Evolutionary conservation across 78 protist species (phyloP), one percentile per base, ranked within the genome.

Genomic region (Creolimax fragrantissima): DNA sequence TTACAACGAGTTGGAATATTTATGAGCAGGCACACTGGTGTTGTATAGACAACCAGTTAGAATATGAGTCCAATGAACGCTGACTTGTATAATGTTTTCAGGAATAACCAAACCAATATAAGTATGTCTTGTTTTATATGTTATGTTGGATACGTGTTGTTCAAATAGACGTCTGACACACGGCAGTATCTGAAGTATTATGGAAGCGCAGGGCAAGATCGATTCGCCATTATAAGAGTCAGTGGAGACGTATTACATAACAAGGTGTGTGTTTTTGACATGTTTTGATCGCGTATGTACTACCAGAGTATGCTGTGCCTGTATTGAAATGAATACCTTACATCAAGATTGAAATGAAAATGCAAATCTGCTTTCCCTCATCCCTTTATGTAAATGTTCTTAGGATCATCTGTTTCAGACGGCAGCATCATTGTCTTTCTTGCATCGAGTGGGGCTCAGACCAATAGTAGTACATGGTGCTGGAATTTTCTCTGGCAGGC

Each of bases 401-500:
- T 24, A 58, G 74, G 86, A 83, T 6, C 86, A 83, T 11, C 86
- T 83, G 35, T 6, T 5, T 11, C 86, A 83, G 86, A 83, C 86
- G 35, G 86, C 86, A 32, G 7, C 86, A 41, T 6, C 86, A 6
- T 24, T 83, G 6, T 83, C 86, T 11, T 83, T 83, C 7, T 41
- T 83, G 5, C 86, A 83, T 5, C 86, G 86, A 5, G 86, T 83
- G 35, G 86, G 86, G 42, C 86, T 83, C 5, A 36, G 7, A 32
- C 86, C 86, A 6, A 83, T 83, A 35, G 86, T 83, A 41, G 86
- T 83, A 24, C 86, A 83, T 41, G 86, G 86, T 6, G 86, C 86
- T 5, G 86, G 86, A 6, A 35, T 83, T 6, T 83, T 17, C 86
- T 35, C 86, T 83, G 86, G 86, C 37, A 36, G 86, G 17, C 7